Conservation (phyloP, 352 stramenopile species). For the Pythium rishiriense region DNA sequence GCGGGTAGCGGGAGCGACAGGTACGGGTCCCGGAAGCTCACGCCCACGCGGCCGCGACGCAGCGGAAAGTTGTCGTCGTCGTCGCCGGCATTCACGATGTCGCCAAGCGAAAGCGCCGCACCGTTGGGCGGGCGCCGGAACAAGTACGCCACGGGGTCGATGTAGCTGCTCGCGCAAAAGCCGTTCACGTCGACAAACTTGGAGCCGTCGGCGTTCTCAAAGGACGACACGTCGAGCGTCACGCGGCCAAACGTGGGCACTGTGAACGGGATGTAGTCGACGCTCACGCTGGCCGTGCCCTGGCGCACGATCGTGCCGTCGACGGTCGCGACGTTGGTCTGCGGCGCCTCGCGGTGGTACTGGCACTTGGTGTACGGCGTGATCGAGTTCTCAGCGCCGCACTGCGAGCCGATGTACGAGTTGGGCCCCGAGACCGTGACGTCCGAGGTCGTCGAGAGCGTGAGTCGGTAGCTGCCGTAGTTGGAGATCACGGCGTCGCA, state of each 20-base stretch:
- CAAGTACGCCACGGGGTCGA: conserved; percentile 62
- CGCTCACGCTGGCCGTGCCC: conserved; percentile 39
- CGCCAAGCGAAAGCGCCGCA: conserved; percentile 32
- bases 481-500: conserved; percentile 55
- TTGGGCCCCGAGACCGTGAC: conserved; percentile 36
- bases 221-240: conserved; percentile 60
- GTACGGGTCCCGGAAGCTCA: conserved; percentile 78
- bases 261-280: conserved; percentile 63
- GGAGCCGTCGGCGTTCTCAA: conserved; percentile 36
- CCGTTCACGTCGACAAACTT: conserved; percentile 64
- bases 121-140: conserved; percentile 38
- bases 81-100: conserved; percentile 56
- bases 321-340: conserved; percentile 33
- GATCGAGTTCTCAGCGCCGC: conserved; percentile 26
- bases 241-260: conserved; percentile 51
- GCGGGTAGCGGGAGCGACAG: conserved; percentile 53
- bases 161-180: conserved; percentile 60
- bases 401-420: conserved; percentile 72
- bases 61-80: conserved; percentile 65
- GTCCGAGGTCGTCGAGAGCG: conserved; percentile 38
- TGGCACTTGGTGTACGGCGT: conserved; percentile 43
- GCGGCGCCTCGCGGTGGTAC: conserved; percentile 56
- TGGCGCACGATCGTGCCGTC: conserved; percentile 62
- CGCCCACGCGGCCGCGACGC: conserved; percentile 44
- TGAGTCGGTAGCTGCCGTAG: conserved; percentile 70